Evolutionary conservation across 768 basidiomycete genomes (phyloP), one percentile per base, ranked within the genome.

Genomic region (Thelephora ganbajun): DNA sequence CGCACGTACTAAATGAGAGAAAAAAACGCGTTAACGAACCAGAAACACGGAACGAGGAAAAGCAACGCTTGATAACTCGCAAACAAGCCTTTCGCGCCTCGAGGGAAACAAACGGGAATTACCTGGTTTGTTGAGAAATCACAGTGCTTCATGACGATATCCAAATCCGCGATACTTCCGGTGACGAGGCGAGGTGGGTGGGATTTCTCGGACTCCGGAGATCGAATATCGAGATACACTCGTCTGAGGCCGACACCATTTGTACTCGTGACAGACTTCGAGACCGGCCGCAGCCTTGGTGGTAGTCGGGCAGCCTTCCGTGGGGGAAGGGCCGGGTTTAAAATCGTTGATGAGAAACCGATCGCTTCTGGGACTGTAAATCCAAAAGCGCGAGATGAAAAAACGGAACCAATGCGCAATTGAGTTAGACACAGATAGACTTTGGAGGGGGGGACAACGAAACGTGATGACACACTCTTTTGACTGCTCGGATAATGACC

Each of bases 401-500:
- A 46, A 44, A 49, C 5, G 37, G 34, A 42, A 46, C 33, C 33
- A 20, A 44, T 3, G 44, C 6, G 22, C 39, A 11, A 7, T 16
- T 14, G 14, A 33, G 44, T 42, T 9, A 50, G 37, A 33, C 41
- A 33, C 30, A 46, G 33, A 44, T 45, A 30, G 26, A 30, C 4
- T 9, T n/a, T n/a, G n/a, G 36, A 47, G 46, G 34, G 6, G 41
- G 39, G n/a, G 33, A 6, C 43, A 45, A 51, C 35, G 34, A 42
- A 46, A 47, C 33, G 43, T 63, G 19, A 48, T 30, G 47, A 72
- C 86, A 59, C 63, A 90, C 92, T 75, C 56, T 72, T 71, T 48
- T 76, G 72, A 47, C 76, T 72, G 64, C 87, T 92, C 7, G 94
- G 94, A 69, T 91, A 91, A 65, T 96, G 92, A 1, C 96, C 96